Conservation (phyloP, 768 basidiomycete species). For the Stropharia rugosoannulata region DNA sequence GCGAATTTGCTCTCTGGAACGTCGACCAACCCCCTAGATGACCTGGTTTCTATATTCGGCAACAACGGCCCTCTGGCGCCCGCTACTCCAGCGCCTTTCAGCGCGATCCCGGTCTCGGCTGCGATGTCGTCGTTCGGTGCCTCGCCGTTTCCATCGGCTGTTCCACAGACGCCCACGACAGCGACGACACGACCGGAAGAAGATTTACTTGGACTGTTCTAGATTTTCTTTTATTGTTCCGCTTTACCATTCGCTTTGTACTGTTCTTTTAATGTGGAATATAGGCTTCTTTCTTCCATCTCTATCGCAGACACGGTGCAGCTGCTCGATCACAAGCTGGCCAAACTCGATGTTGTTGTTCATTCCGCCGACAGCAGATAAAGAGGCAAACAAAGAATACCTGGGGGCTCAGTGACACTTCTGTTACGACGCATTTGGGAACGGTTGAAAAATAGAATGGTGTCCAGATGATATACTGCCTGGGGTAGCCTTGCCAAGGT, state of each 20-base stretch:
- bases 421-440: too few relatives aligned
- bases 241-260: constrained; percentile 6
- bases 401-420: too few relatives aligned
- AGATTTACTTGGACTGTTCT: constrained; percentile 54
- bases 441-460: too few relatives aligned
- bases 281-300: neutral
- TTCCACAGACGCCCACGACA: constrained; percentile 9
- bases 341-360: too few relatives aligned
- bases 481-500: too few relatives aligned
- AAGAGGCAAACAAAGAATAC: too few relatives aligned
- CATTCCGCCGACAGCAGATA: too few relatives aligned
- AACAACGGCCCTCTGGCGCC: constrained; percentile 31
- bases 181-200: constrained; percentile 35
- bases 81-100: constrained; percentile 11
- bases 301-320: neutral
- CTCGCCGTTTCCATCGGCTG: constrained; percentile 29
- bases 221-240: constrained; percentile 14
- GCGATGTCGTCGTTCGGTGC: constrained; percentile 17
- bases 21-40: constrained; percentile 88
- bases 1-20: constrained; percentile 75
- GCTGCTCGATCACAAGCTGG: too few relatives aligned
- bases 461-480: too few relatives aligned
- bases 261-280: constrained; percentile 9
- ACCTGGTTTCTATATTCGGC: constrained; percentile 92
- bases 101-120: constrained; percentile 14